Evolutionary conservation across 2,329 filamentous ascomycete species (phyloP).

Genomic region (Fusarium sacchari): DNA sequence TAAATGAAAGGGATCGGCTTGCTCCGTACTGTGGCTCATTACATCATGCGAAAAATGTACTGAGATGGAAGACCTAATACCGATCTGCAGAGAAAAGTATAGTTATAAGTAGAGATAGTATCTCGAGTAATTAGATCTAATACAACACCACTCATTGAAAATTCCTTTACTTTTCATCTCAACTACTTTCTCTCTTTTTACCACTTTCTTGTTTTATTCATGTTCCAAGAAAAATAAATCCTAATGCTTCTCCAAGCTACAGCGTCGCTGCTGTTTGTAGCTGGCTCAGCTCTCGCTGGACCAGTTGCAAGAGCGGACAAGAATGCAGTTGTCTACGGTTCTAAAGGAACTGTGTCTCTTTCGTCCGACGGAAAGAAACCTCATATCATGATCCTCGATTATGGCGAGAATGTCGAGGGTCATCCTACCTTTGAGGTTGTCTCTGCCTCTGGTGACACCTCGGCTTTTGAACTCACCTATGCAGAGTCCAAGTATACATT

Average conservation of each 20-base stretch:
- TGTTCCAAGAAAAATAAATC: no score
- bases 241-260: not conserved
- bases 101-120: no score
- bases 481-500: not conserved
- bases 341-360: not conserved
- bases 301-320: not conserved
- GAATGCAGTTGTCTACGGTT: not conserved
- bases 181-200: not conserved
- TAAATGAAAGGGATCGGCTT: not conserved
- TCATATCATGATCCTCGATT: not conserved
- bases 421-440: not conserved
- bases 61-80: not conserved
- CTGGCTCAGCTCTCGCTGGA: not conserved
- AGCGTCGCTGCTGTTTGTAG: not conserved
- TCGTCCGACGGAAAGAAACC: not conserved
- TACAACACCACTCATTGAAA: rapidly evolving
- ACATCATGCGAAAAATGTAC: not conserved
- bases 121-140: rapidly evolving
- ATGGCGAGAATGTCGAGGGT: not conserved
- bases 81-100: rapidly evolving
- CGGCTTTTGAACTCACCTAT: not conserved
- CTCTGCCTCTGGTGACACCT: not conserved
- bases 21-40: not conserved
- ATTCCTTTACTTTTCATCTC: rapidly evolving
- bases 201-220: no score